These are phyloP conservation scores for Tylopilus sp. DNA, from an alignment of 1,284 basidiomycete species.

Conservation along the genomic window DNA sequence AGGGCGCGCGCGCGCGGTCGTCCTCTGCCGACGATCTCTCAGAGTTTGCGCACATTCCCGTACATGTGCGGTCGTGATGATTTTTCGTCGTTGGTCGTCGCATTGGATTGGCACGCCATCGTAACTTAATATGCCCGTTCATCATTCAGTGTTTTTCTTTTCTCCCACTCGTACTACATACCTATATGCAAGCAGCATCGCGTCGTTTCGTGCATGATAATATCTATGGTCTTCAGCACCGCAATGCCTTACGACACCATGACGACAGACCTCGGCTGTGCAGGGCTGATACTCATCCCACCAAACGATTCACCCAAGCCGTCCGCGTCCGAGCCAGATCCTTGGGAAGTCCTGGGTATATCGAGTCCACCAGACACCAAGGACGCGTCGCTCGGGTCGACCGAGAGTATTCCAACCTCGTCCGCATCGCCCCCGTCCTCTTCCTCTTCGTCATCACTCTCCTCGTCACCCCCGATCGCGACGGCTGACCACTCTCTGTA, in stretches of 20 bases:
- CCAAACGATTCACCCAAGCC: slow-evolving; percentile 65
- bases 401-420: neutral
- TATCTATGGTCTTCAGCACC: no score
- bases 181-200: neutral
- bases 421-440: slow-evolving; percentile 37
- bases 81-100: neutral
- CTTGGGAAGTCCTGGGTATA: slow-evolving; percentile 19
- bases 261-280: slow-evolving; percentile 19
- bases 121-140: neutral
- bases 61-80: slow-evolving; percentile 21
- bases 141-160: no score
- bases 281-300: slow-evolving; percentile 78
- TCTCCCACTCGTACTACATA: no score
- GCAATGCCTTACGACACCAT: slow-evolving; percentile 13
- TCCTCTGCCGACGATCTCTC: slow-evolving; percentile 6
- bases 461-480: slow-evolving; percentile 70
- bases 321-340: slow-evolving; percentile 12
- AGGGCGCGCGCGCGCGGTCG: neutral
- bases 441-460: slow-evolving; percentile 59
- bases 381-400: neutral
- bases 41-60: slow-evolving; percentile 20
- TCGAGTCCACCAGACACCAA: slow-evolving; percentile 10
- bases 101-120: neutral
- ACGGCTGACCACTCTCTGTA: slow-evolving; percentile 79
- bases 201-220: neutral